These are phyloP conservation scores for Coniochaeta sp. DNA, from an alignment of 2,329 filamentous ascomycete species.

Conservation along the genomic window DNA sequence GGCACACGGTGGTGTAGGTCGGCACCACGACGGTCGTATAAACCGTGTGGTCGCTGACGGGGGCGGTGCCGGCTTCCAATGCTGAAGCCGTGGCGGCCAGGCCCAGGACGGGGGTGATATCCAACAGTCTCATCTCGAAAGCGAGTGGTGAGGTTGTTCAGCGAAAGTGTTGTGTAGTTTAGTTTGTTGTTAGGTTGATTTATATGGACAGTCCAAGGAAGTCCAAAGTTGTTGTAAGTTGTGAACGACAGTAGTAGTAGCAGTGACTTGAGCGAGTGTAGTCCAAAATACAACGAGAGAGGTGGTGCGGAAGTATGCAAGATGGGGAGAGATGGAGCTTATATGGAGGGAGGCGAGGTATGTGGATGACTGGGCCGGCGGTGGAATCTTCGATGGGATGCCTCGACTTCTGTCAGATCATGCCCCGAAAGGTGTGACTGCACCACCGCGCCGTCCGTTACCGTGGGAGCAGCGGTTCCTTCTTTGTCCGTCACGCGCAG, in stretches of 20 bases:
- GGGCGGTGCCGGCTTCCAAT: not conserved
- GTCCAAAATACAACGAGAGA: constrained; percentile 1
- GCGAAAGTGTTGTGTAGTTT: too few relatives aligned
- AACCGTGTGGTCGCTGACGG: not conserved
- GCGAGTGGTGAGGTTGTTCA: too few relatives aligned
- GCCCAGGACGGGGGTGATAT: constrained; percentile 23
- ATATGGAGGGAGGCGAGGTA: not conserved
- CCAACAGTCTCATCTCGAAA: constrained; percentile 26
- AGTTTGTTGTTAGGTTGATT: not conserved
- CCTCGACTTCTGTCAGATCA: constrained; percentile 1
- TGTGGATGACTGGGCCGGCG: not conserved
- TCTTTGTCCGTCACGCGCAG: not conserved
- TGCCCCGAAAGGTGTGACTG: not conserved
- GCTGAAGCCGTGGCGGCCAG: constrained; percentile 17
- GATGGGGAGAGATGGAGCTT: not conserved
- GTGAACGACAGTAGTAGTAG: not conserved
- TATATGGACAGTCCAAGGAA: not conserved
- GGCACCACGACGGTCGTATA: constrained; percentile 21
- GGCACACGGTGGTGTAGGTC: constrained; percentile 34
- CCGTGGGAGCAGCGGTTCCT: not conserved
- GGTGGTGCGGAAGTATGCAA: not conserved
- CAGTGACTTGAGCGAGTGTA: not conserved
- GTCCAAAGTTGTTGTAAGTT: not conserved
- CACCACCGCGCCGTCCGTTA: not conserved
- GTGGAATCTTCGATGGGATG: constrained; percentile 1